Evolutionary conservation across 345 rosid species (phyloP), one percentile per base, ranked within the genome.

Genomic region (Raphanus raphanistrum): DNA sequence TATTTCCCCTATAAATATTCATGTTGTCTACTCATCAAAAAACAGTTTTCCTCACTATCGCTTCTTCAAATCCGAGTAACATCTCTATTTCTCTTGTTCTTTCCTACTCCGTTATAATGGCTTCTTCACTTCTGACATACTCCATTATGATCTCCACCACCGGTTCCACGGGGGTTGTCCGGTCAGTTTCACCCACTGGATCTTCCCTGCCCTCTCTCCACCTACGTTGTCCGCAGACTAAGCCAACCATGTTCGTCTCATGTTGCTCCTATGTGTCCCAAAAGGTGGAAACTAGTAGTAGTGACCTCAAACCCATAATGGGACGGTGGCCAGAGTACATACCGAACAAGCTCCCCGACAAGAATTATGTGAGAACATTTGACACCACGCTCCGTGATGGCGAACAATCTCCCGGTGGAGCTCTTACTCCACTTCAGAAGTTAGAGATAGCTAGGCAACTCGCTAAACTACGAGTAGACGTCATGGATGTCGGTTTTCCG

Each of bases 341-440:
- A 54, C 95, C 98, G 33, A 77, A 80, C 84, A 87, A 69, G 50
- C 87, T 95, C 25, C 61, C 88, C 0, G 90, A 89, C 81, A 89
- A 92, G 35, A 76, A 78, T 43, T 92, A 92, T 58, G 94, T 94
- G 48, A 92, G 97, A 71, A 60, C 89, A 52, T 89, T 94, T 62
- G 97, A 94, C 83, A 94, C 97, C 66, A 94, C 98, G 32, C 98
- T 90, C 76, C 97, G 98, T 35, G 97, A 92, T 45, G 97, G 98
- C 25, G 98, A 94, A 77, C 98, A 92, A 82, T 86, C 98, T 73
- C 97, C 97, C 0, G 98, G 98, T 73, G 98, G 91, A 79, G 79
- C 97, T 31, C 80, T 94, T 50, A 90, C 97, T 31, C 85, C 97
- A 54, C 87, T 88, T 62, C 93, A 92, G 82, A 92, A 92, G 79